phyloP scores from a whole-genome alignment of 2,329 filamentous ascomycete species.

The Lachnellula cervina region DNA sequence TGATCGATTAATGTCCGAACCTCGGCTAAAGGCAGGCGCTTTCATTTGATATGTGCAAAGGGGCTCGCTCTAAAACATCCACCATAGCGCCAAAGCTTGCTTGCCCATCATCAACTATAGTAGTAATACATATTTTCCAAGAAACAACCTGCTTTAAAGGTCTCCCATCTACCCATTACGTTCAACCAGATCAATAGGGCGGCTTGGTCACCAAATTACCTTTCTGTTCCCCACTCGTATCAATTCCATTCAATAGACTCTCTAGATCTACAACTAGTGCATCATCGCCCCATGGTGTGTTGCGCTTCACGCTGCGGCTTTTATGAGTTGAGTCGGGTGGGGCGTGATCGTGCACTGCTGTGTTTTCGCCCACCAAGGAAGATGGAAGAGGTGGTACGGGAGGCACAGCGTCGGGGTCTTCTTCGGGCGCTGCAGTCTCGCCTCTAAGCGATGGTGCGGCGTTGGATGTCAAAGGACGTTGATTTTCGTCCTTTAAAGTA shows the following conservation, averaged over 20 bases:
- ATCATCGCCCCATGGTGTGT: slow-evolving; percentile 24
- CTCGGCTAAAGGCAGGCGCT: too few relatives aligned
- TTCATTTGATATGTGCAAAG: too few relatives aligned
- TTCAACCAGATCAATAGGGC: slow-evolving; percentile 24
- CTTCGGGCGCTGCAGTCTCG: slow-evolving; percentile 12
- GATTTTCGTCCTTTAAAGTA: slow-evolving; percentile 16
- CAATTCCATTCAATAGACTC: slow-evolving; percentile 29
- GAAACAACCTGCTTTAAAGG: too few relatives aligned
- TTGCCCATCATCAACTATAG: too few relatives aligned
- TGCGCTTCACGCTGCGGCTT: slow-evolving; percentile 17
- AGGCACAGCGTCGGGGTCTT: slow-evolving; percentile 24
- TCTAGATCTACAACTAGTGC: slow-evolving; percentile 23
- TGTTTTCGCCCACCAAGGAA: slow-evolving; percentile 18
- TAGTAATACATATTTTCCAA: too few relatives aligned
- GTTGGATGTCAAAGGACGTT: slow-evolving; percentile 23
- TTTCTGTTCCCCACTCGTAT: slow-evolving; percentile 18
- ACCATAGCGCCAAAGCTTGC: too few relatives aligned
- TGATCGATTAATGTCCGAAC: too few relatives aligned
- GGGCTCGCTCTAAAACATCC: too few relatives aligned
- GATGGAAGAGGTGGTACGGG: slow-evolving; percentile 30
- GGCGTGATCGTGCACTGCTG: slow-evolving; percentile 22
- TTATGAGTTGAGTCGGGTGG: slow-evolving; percentile 16
- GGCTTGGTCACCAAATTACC: slow-evolving; percentile 24
- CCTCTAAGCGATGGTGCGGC: slow-evolving; percentile 12
- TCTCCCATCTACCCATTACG: too few relatives aligned